These are phyloP conservation scores for Trichoderma aggressivum DNA, from an alignment of 2,329 filamentous ascomycete species.

Conservation along the genomic window DNA sequence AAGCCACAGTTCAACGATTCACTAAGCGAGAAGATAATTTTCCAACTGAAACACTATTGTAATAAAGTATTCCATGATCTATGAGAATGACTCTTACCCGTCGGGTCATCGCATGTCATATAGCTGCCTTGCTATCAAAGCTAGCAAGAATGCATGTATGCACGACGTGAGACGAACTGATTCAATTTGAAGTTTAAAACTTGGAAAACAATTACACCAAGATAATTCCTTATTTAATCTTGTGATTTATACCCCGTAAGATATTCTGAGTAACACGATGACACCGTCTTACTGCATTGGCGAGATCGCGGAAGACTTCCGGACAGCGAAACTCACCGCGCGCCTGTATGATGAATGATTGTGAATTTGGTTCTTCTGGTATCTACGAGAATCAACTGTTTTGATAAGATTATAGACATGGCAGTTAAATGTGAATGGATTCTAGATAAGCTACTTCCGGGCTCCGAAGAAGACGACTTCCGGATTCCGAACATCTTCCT, in stretches of 20 bases:
- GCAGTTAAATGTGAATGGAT: background rate
- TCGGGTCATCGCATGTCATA: background rate
- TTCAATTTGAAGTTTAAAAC: background rate
- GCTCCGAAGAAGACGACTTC: background rate
- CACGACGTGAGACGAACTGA: background rate
- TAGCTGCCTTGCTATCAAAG: background rate
- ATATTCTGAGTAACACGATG: background rate
- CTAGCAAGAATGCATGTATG: background rate
- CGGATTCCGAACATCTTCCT: background rate
- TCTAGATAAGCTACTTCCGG: background rate
- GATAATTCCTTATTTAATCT: background rate
- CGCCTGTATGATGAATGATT: background rate
- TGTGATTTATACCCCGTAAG: background rate
- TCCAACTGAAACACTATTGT: background rate
- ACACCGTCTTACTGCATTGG: background rate
- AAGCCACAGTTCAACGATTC: background rate
- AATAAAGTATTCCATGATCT: background rate
- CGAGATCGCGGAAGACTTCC: background rate
- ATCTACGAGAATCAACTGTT: background rate
- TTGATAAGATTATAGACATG: background rate
- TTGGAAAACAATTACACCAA: background rate
- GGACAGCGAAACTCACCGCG: background rate
- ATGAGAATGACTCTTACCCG: background rate
- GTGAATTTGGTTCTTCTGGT: background rate
- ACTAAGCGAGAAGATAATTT: background rate